A percentile compares a stretch with the other conserved stretches of the same genome.
Evolutionary conservation across 2,329 filamentous ascomycete species (phyloP).

Genomic region (Cladosporium velox): DNA sequence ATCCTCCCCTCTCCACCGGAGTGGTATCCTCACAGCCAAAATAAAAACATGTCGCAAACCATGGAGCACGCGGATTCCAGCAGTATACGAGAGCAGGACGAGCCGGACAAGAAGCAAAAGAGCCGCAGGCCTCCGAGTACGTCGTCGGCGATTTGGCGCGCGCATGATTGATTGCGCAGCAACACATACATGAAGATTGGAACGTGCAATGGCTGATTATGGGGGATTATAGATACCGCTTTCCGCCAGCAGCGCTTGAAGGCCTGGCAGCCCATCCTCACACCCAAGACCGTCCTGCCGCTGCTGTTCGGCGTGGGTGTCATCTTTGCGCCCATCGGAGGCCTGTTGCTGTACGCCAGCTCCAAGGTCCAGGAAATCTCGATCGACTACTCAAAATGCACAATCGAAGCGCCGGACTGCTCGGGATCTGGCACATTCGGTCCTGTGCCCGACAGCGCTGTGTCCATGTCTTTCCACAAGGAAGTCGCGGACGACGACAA

Average conservation of each 20-base stretch:
- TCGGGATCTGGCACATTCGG: slow-evolving; percentile 37
- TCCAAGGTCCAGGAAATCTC: slow-evolving; percentile 82
- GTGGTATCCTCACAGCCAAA: neutral
- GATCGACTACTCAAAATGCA: slow-evolving; percentile 87
- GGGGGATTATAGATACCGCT: slow-evolving; percentile 70
- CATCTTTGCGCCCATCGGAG: slow-evolving; percentile 92
- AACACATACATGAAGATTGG: neutral
- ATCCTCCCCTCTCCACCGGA: neutral
- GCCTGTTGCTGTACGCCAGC: slow-evolving; percentile 82
- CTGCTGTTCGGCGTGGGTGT: slow-evolving; percentile 89
- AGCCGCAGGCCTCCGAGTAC: slow-evolving; percentile 87
- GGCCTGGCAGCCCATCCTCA: slow-evolving; percentile 97
- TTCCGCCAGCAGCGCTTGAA: slow-evolving; percentile 96
- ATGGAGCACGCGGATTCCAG: slow-evolving; percentile 48
- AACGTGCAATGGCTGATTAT: slow-evolving; percentile 22
- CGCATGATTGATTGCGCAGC: slow-evolving; percentile 8
- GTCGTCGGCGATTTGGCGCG: slow-evolving; percentile 34
- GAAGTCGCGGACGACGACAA: slow-evolving; percentile 29
- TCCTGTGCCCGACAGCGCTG: slow-evolving; percentile 58
- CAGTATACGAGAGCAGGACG: slow-evolving; percentile 45
- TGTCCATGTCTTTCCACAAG: slow-evolving; percentile 71
- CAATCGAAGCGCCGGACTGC: slow-evolving; percentile 52
- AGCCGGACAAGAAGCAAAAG: slow-evolving; percentile 74
- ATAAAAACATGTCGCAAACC: slow-evolving; percentile 48
- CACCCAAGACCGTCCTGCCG: slow-evolving; percentile 87